phyloP scores from a whole-genome alignment of 1,284 basidiomycete species.

The Cryptococcus maquisensis region DNA sequence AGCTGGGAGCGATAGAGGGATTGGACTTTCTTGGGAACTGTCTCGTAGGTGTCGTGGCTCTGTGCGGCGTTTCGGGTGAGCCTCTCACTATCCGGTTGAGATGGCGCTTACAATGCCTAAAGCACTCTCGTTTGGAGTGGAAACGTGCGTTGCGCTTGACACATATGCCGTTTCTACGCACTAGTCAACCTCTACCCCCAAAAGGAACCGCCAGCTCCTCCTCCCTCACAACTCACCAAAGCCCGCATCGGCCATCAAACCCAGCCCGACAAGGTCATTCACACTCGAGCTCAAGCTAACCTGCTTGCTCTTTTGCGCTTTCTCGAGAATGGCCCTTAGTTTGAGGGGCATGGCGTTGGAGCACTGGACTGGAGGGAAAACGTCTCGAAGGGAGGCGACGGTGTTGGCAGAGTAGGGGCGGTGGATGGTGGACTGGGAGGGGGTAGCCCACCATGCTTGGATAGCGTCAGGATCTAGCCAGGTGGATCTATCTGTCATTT shows the following conservation, averaged over 20 bases:
- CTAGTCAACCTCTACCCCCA: not conserved
- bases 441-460: constrained; percentile 17
- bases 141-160: constrained; percentile 8
- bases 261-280: constrained; percentile 5
- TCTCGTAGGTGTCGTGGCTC: constrained; percentile 13
- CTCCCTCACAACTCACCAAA: constrained; percentile 13
- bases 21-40: constrained; percentile 13
- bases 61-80: not conserved
- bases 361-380: constrained; percentile 14
- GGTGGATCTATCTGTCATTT: constrained; percentile 1
- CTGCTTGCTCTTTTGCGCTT: constrained; percentile 2
- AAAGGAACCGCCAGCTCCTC: not conserved
- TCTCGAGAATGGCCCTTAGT: constrained; percentile 8
- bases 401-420: constrained; percentile 19
- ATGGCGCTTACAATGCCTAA: constrained; percentile 7
- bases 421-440: constrained; percentile 13
- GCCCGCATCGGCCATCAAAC: constrained; percentile 14
- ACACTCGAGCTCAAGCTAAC: constrained; percentile 7
- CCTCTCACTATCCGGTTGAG: not conserved
- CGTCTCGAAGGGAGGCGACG: constrained; percentile 17
- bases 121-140: constrained; percentile 4
- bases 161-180: constrained; percentile 6
- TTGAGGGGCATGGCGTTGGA: constrained; percentile 13
- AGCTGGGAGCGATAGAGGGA: constrained; percentile 16
- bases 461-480: constrained; percentile 12